Evolutionary conservation across 148 eudicot genomes (phyloP).

Genomic region (Rhododendron griersonianum): DNA sequence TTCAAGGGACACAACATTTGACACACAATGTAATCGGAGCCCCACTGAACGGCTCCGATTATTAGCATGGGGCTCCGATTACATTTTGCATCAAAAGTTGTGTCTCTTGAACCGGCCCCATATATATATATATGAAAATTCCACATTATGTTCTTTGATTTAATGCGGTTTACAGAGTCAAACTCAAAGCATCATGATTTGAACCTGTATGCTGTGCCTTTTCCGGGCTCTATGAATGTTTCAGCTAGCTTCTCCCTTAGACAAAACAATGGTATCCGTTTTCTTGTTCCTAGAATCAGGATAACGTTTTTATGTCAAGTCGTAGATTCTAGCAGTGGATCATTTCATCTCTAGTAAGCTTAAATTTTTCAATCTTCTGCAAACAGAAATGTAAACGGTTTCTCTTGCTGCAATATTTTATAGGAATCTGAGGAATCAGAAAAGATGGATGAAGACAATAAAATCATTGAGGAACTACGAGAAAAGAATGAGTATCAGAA

Average conservation of each 20-base stretch:
- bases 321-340: conserved; percentile 16
- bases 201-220: not conserved
- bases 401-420: conserved; percentile 24
- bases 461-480: conserved; percentile 75
- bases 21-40: not conserved
- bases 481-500: conserved; percentile 64
- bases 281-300: not conserved
- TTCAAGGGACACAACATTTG: not conserved
- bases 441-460: conserved; percentile 96
- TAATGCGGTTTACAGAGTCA: too few relatives aligned
- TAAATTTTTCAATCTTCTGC: conserved; percentile 15
- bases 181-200: not conserved
- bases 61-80: not conserved
- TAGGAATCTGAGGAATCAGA: conserved; percentile 97
- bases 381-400: conserved; percentile 28
- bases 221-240: not conserved
- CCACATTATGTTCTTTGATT: too few relatives aligned
- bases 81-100: too few relatives aligned
- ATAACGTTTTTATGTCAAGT: not conserved
- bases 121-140: too few relatives aligned
- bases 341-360: conserved; percentile 15
- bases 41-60: not conserved
- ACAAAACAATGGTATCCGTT: not conserved
- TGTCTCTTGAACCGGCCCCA: not conserved
- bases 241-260: not conserved